A percentile compares a stretch with the other conserved stretches of the same genome.
These are phyloP conservation scores for Vigna unguiculata DNA, from an alignment of 306 rosid species.

Conservation along the genomic window DNA sequence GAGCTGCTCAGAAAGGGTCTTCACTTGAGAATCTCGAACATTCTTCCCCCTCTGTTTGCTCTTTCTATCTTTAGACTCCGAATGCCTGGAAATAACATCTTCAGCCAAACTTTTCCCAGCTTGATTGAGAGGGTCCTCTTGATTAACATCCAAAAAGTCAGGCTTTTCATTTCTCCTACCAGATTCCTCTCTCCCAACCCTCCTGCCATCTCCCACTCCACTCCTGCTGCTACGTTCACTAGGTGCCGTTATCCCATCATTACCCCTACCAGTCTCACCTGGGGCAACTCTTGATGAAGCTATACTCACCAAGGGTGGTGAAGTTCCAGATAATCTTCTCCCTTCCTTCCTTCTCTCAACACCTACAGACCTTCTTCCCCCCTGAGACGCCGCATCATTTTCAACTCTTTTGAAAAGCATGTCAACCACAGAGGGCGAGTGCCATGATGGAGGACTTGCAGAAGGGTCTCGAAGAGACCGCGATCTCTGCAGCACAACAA, in stretches of 20 bases:
- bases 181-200: slow-evolving; percentile 79
- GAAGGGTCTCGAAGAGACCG: slow-evolving; percentile 97
- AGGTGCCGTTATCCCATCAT: slow-evolving; percentile 53
- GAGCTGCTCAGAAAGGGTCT: slow-evolving; percentile 85
- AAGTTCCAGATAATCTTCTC: slow-evolving; percentile 69
- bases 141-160: slow-evolving; percentile 60
- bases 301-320: slow-evolving; percentile 69
- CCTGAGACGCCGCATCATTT: slow-evolving; percentile 61
- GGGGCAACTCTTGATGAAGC: slow-evolving; percentile 80
- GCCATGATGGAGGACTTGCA: slow-evolving; percentile 97
- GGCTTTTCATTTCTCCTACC: slow-evolving; percentile 71
- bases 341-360: slow-evolving; percentile 72
- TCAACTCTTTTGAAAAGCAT: slow-evolving; percentile 73
- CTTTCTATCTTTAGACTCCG: slow-evolving; percentile 70
- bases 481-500: slow-evolving; percentile 87
- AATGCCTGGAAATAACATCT: slow-evolving; percentile 66
- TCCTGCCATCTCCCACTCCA: slow-evolving; percentile 66
- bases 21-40: slow-evolving; percentile 59
- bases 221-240: slow-evolving; percentile 72
- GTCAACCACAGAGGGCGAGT: slow-evolving; percentile 83
- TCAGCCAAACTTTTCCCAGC: slow-evolving; percentile 58
- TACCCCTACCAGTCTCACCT: slow-evolving; percentile 59
- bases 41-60: slow-evolving; percentile 75
- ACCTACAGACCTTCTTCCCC: slow-evolving; percentile 83
- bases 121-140: slow-evolving; percentile 60